Base-by-base conservation (phyloP, 2,329 filamentous ascomycete genomes). In the Botryotinia convoluta region DNA sequence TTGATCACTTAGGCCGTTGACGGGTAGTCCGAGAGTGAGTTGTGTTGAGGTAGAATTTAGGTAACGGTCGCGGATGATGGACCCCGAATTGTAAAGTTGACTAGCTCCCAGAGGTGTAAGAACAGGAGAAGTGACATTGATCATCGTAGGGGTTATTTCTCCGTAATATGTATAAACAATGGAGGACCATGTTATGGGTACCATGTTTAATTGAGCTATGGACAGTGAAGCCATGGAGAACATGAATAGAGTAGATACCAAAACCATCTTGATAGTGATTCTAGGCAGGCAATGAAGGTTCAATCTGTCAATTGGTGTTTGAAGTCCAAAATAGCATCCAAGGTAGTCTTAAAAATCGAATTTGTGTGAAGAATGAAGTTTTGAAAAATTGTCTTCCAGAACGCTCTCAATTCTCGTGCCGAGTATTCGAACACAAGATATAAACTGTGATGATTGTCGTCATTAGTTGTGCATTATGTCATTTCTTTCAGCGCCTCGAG, bases 101-200 rank as follows among this genome's bases (percentile, higher is more conserved):
- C 86, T 84, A 0, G 87, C 87, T 7, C 88, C 88, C 5, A 84
- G 76, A 0, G 87, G 86, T 3, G 87, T 89, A 39, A 90, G 81
- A 44, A 76, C 78, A 18, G 81, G 79, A 8, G 79, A 74, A 10
- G 79, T 73, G 5, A 77, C 59, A 22, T 80, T 78, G 1, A 80
- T 64, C 3, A 82, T 63, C 12, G 26, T 37, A 3, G 88, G 87
- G 7, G 84, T 87, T 59, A 83, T 86, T 78, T 90, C 88, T 77
- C 88, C 88, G 77, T 89, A 81, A 74, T 85, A 77, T 51, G 74
- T 75, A 63, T 77, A 81, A 26, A 78, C 62, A 12, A 81, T 73
- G 4, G 79, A 73, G 9, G 75, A 75, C 78, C 78, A 81, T 29
- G 78, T 79, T 22, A 78, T 72, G 22, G 68, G 67, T 20, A 37